phyloP scores from a whole-genome alignment of 2,329 filamentous ascomycete species.

The Eurotiales sp. region DNA sequence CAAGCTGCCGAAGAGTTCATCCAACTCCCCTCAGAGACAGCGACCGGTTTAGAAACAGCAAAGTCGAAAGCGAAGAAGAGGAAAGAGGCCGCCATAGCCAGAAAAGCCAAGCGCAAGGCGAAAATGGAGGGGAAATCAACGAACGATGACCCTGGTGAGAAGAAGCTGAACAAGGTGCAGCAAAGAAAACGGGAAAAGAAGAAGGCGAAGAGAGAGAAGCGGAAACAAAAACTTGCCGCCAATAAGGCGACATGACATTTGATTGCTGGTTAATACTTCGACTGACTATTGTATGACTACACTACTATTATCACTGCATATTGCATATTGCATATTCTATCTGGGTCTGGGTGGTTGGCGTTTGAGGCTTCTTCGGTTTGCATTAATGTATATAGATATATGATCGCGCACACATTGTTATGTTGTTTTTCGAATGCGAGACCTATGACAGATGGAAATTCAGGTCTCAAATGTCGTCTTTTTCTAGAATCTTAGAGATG shows the following conservation, averaged over 20 bases:
- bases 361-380: neutral
- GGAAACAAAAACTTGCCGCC: too few relatives aligned
- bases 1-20: constrained; percentile 13
- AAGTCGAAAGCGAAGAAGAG: constrained; percentile 14
- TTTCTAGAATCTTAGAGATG: too few relatives aligned
- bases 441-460: too few relatives aligned
- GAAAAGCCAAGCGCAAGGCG: constrained; percentile 5
- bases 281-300: neutral
- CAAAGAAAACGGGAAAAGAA: constrained; percentile 7
- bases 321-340: neutral
- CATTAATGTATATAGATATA: neutral
- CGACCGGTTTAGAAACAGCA: constrained; percentile 4
- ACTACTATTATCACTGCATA: neutral
- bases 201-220: constrained; percentile 9
- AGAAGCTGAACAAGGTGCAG: neutral
- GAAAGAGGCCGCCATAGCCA: constrained; percentile 8
- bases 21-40: constrained; percentile 4
- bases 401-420: neutral
- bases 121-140: constrained; percentile 6
- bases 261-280: too few relatives aligned
- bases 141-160: neutral
- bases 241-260: too few relatives aligned
- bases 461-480: too few relatives aligned
- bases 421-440: too few relatives aligned
- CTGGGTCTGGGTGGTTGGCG: neutral